phyloP scores from a whole-genome alignment of 2,329 filamentous ascomycete species.

The Phaeoacremonium minimum region DNA sequence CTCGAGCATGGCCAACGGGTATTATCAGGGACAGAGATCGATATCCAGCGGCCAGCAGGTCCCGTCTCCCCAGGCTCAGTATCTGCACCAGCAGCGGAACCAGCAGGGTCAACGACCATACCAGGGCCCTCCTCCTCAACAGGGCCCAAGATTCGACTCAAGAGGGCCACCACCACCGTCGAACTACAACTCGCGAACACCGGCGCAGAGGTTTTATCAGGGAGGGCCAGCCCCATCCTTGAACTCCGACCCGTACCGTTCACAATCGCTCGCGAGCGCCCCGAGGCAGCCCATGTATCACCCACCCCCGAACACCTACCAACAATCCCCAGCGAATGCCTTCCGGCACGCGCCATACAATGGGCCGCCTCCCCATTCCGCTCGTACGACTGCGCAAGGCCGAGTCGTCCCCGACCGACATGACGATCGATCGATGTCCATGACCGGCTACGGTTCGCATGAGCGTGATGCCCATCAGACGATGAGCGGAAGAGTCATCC shows the following conservation, averaged over 20 bases:
- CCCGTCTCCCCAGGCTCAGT: constrained; percentile 37
- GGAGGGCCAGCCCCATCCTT: constrained; percentile 64
- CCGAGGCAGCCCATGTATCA: constrained; percentile 71
- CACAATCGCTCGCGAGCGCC: constrained; percentile 83
- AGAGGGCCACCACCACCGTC: constrained; percentile 43
- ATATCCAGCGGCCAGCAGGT: constrained; percentile 43
- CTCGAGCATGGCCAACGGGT: constrained; percentile 41
- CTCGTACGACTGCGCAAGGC: constrained; percentile 85
- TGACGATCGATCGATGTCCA: constrained; percentile 92
- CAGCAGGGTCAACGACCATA: constrained; percentile 36
- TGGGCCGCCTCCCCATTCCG: constrained; percentile 48
- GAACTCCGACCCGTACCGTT: constrained; percentile 82
- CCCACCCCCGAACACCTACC: constrained; percentile 56
- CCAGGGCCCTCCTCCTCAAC: constrained; percentile 46
- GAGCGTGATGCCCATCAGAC: constrained; percentile 83
- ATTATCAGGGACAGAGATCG: constrained; percentile 49
- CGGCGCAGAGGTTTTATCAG: constrained; percentile 57
- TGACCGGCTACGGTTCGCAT: constrained; percentile 68
- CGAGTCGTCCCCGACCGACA: constrained; percentile 86
- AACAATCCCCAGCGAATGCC: constrained; percentile 64
- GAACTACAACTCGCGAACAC: constrained; percentile 37
- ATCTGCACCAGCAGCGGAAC: constrained; percentile 42
- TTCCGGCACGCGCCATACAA: constrained; percentile 77
- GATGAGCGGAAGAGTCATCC: constrained; percentile 89
- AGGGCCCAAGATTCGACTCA: constrained; percentile 55